Evolutionary conservation across 768 basidiomycete genomes (phyloP), one percentile per base, ranked within the genome.

Genomic region (Suillus alpinus): DNA sequence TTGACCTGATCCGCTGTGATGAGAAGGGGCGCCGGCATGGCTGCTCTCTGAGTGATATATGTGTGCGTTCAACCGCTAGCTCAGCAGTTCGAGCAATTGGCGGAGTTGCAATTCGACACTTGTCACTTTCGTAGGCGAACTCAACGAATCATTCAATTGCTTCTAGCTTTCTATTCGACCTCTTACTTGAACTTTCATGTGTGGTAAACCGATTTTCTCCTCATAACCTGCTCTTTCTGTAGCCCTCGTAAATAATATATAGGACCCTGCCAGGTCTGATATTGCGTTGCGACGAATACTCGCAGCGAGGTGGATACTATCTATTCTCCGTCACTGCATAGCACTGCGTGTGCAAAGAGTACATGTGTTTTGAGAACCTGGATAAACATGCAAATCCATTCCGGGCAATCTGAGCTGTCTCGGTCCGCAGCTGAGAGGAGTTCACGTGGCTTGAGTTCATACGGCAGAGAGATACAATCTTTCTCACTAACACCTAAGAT

Each of bases 1-100:
- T 94, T 94, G 62, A 94, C 80, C 70, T 94, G 90, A 65, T 93
- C 91, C 40, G 91, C 88, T 43, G 86, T 84, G 63, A 92, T 88
- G 36, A 81, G 80, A 52, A 89, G 81, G 55, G 82, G 80, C 58
- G 80, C 74, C 46, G 73, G 71, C 69, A 80, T 78, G 10, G 44
- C 59, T 51, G 32, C 51, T 39, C 16, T 39, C 14, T 37, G 14
- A 20, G 14, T 39, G 26, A 39, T 37, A 23, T 44, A 37, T 55
- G 23, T 34, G 16, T 55, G 36, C 37, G 23, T 32, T n/a, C 5
- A 50, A 32, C 18, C 18, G 44, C 20, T 44, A 23, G 23, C 7
- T 52, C 18, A 52, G 34, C 34, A 55, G 36, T 37, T 26, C 52
- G 37, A 50, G 18, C 9, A 26, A 39, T 37, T 16, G 18, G 37